A percentile compares a stretch with the other conserved stretches of the same genome.
Conservation (phyloP, 1,139 yeast species). For the Magnusiomyces tetraspermus region DNA sequence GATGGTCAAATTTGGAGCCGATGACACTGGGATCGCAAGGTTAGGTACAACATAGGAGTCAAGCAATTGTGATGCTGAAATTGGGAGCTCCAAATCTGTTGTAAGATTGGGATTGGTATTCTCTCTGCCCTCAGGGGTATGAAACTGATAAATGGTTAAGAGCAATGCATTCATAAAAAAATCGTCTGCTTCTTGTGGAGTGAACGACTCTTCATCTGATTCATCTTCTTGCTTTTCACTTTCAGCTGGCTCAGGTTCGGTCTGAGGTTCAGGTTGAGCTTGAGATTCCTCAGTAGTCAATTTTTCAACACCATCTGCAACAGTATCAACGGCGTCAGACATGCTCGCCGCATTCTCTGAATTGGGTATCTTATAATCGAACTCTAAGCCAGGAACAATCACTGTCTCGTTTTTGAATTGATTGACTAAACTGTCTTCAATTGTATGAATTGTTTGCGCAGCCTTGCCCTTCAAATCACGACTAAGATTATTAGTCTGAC, state of each 20-base stretch:
- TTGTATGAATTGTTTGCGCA: constrained; percentile 30
- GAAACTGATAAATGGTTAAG: constrained; percentile 55
- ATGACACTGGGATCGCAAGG: constrained; percentile 42
- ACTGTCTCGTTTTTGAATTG: constrained; percentile 20
- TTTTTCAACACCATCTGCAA: constrained; percentile 16
- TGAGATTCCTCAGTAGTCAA: constrained; percentile 8
- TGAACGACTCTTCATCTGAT: constrained; percentile 30
- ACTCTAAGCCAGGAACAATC: constrained; percentile 22
- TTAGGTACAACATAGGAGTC: constrained; percentile 59
- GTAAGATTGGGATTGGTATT: background rate
- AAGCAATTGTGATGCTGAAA: constrained; percentile 60
- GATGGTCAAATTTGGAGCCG: constrained; percentile 49
- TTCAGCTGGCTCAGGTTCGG: constrained; percentile 8
- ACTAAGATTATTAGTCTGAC: constrained; percentile 33
- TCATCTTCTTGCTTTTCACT: constrained; percentile 8
- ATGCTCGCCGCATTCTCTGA: constrained; percentile 10
- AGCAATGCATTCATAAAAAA: constrained; percentile 60
- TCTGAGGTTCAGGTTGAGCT: background rate
- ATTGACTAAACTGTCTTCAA: constrained; percentile 33
- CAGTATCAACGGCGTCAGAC: constrained; percentile 12
- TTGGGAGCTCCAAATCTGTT: constrained; percentile 37
- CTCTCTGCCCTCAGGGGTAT: constrained; percentile 40
- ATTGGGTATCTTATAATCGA: constrained; percentile 18
- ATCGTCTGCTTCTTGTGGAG: constrained; percentile 65
- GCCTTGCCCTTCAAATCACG: constrained; percentile 33